These are phyloP conservation scores for Alisma plantagoaquatica DNA, from an alignment of 106 monocot genomes.

Conservation along the genomic window DNA sequence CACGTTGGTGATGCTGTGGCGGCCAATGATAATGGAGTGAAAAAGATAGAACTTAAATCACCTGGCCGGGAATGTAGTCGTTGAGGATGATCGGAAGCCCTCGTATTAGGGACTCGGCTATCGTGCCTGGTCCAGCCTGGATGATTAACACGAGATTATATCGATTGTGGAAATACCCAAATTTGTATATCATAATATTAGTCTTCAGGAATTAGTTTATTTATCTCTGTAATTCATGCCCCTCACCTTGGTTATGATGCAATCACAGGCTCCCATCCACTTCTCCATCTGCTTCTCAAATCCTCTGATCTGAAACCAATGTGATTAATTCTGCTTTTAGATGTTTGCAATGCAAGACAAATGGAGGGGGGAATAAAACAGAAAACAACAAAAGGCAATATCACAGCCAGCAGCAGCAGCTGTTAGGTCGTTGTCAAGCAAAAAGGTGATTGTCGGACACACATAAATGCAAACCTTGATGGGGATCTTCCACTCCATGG, in stretches of 20 bases:
- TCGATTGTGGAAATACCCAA: no score
- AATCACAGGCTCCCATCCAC: constrained; percentile 65
- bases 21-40: background rate
- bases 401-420: background rate
- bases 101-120: constrained; percentile 46
- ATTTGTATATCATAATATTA: background rate
- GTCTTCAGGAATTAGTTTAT: background rate
- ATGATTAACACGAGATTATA: background rate
- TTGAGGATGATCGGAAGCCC: constrained; percentile 64
- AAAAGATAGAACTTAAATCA: background rate
- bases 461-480: constrained; percentile 34
- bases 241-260: constrained; percentile 54
- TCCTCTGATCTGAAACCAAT: constrained; percentile 28
- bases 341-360: background rate
- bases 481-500: constrained; percentile 51
- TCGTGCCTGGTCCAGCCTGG: constrained; percentile 55
- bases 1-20: no score
- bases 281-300: constrained; percentile 62
- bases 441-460: background rate
- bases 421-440: background rate
- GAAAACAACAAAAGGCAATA: background rate
- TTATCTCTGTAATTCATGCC: background rate
- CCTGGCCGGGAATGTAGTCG: constrained; percentile 62
- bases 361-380: background rate
- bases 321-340: background rate